Percentiles rank a stretch among this genome's conserved stretches.
Conservation (phyloP, 1,139 yeast genomes). For the Pichia sp. region DNA sequence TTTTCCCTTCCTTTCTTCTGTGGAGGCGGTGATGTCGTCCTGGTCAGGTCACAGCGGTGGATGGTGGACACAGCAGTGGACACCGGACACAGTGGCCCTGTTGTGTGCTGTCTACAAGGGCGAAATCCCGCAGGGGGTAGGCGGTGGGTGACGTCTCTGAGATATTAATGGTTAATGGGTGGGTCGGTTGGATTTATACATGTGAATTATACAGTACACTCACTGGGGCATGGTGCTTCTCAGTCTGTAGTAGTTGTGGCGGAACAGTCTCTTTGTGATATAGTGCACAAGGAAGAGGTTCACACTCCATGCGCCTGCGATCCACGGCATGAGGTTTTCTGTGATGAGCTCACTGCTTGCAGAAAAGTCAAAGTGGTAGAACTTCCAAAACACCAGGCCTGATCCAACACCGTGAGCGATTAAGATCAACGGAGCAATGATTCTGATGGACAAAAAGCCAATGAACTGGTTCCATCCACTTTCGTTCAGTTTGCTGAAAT, state of each 20-base stretch:
- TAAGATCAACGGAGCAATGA: slow-evolving; percentile 26
- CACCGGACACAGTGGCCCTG: no score
- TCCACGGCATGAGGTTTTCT: slow-evolving; percentile 18
- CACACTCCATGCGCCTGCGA: slow-evolving; percentile 20
- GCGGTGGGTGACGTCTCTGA: no score
- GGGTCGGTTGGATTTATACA: no score
- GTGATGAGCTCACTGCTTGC: slow-evolving; percentile 15
- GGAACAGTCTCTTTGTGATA: slow-evolving; percentile 25
- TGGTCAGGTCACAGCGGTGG: no score
- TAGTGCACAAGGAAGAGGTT: slow-evolving; percentile 26
- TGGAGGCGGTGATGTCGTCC: no score
- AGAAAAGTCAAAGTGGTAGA: slow-evolving; percentile 22
- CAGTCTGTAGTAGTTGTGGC: slow-evolving; percentile 21
- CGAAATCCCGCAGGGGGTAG: no score
- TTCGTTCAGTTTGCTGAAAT: slow-evolving; percentile 3
- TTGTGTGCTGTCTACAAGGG: no score
- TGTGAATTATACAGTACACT: neutral
- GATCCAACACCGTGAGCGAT: slow-evolving; percentile 21
- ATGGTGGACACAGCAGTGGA: no score
- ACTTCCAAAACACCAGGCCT: slow-evolving; percentile 21
- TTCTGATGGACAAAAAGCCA: slow-evolving; percentile 26
- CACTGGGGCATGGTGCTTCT: neutral
- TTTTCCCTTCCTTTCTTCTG: no score
- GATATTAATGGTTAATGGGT: no score
- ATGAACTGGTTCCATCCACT: slow-evolving; percentile 23